Percentiles rank a stretch among this genome's conserved stretches.
phyloP scores from a whole-genome alignment of 805 yeast genomes.

The Cyberlindnera bimundalis region DNA sequence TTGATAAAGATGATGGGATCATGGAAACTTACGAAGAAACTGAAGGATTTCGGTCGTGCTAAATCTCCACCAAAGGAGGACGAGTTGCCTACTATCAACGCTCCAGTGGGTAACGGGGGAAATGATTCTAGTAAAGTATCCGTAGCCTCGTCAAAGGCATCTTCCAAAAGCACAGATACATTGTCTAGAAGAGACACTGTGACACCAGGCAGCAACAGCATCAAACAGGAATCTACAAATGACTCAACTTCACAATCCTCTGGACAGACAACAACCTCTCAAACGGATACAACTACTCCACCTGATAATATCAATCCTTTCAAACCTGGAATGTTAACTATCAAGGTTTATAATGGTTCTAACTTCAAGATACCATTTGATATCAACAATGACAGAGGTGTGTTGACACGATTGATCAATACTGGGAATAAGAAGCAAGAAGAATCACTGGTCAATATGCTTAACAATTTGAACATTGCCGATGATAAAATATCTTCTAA shows the following conservation, averaged over 20 bases:
- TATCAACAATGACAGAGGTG: slow-evolving; percentile 59
- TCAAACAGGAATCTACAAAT: not conserved
- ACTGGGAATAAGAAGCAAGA: slow-evolving; percentile 40
- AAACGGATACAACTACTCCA: not conserved
- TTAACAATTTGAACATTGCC: slow-evolving; percentile 18
- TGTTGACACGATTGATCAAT: slow-evolving; percentile 60
- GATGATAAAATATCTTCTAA: slow-evolving; percentile 24
- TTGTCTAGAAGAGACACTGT: slow-evolving; percentile 15
- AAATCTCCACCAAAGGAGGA: slow-evolving; percentile 21
- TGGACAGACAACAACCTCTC: not conserved
- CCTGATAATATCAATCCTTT: slow-evolving; percentile 23
- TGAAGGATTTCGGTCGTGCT: slow-evolving; percentile 26
- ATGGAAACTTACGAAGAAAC: slow-evolving; percentile 45
- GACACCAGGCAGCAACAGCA: slow-evolving; percentile 2
- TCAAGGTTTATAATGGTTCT: slow-evolving; percentile 70
- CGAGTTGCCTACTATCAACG: slow-evolving; percentile 7
- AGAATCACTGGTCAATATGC: slow-evolving; percentile 22
- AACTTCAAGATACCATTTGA: slow-evolving; percentile 69
- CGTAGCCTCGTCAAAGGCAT: slow-evolving; percentile 4
- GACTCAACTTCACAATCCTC: slow-evolving; percentile 10
- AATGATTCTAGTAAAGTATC: slow-evolving; percentile 1
- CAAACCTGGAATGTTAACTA: slow-evolving; percentile 71
- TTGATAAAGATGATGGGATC: slow-evolving; percentile 27
- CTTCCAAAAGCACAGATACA: slow-evolving; percentile 9
- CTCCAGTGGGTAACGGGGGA: slow-evolving; percentile 7